phyloP scores from a whole-genome alignment of 2,329 filamentous ascomycete genomes.

The Neopestalotiopsis rosae region DNA sequence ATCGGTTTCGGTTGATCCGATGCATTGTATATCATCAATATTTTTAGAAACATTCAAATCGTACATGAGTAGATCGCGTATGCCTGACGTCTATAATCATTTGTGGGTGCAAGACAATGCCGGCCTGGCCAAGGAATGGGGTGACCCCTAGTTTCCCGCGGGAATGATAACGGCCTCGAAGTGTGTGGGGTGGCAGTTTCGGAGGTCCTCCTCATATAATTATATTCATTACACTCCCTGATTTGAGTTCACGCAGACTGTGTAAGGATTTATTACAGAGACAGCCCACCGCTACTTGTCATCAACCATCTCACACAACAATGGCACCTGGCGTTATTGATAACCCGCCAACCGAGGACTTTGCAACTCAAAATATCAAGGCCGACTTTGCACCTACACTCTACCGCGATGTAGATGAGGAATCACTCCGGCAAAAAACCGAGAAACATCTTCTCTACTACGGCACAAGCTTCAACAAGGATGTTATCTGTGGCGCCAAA shows the following conservation, averaged over 20 bases:
- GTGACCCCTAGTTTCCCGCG: background rate
- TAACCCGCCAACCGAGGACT: background rate
- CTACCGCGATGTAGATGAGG: slow-evolving; percentile 9
- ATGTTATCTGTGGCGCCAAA: slow-evolving; percentile 47
- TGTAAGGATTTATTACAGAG: no score
- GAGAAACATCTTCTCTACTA: slow-evolving; percentile 28
- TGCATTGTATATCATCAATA: no score
- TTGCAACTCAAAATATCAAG: background rate
- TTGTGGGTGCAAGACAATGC: no score
- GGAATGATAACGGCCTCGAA: background rate
- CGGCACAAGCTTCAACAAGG: slow-evolving; percentile 33
- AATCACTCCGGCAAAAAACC: background rate
- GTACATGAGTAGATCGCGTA: no score
- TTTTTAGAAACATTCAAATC: no score
- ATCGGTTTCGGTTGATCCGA: no score
- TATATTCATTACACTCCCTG: background rate
- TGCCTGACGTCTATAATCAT: no score
- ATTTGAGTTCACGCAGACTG: no score
- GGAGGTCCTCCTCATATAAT: no score
- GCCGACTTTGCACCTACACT: background rate
- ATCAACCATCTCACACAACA: background rate
- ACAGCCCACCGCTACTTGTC: no score
- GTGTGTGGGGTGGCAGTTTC: background rate
- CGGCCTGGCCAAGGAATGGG: no score
- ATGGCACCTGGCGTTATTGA: slow-evolving; percentile 8